These are phyloP conservation scores for Cystoderma amianthinum DNA, from an alignment of 768 basidiomycete species.

Conservation along the genomic window DNA sequence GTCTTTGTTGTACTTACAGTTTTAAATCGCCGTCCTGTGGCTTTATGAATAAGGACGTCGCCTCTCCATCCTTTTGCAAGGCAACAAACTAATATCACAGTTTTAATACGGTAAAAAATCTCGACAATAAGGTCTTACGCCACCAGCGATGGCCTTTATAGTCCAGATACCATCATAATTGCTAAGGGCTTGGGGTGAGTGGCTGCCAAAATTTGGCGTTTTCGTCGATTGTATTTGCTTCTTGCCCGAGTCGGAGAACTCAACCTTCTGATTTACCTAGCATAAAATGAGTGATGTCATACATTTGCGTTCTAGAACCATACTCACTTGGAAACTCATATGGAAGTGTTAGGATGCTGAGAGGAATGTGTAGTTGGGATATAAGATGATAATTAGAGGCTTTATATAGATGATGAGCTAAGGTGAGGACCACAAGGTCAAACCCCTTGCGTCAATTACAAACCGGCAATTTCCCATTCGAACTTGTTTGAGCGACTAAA, in stretches of 20 bases:
- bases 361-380: not conserved
- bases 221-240: not conserved
- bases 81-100: not conserved
- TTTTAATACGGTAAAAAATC: no score
- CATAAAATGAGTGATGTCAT: not conserved
- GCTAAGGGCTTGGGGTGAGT: not conserved
- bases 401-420: not conserved
- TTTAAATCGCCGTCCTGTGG: not conserved
- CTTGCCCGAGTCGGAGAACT: not conserved
- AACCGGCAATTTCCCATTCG: not conserved
- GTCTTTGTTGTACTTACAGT: no score
- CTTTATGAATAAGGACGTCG: not conserved
- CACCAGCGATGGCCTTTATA: not conserved
- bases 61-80: not conserved
- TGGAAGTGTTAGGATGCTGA: not conserved
- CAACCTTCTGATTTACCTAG: slow-evolving; percentile 1
- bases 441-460: not conserved
- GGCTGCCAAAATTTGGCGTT: no score
- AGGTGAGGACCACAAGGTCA: not conserved
- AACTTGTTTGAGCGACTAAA: not conserved
- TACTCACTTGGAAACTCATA: not conserved
- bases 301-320: not conserved
- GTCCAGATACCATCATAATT: not conserved
- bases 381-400: no score
- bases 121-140: no score